A percentile compares a stretch with the other conserved stretches of the same genome.
Evolutionary conservation across 2,329 filamentous ascomycete species (phyloP).

Genomic region (Harringtonia aguacate): DNA sequence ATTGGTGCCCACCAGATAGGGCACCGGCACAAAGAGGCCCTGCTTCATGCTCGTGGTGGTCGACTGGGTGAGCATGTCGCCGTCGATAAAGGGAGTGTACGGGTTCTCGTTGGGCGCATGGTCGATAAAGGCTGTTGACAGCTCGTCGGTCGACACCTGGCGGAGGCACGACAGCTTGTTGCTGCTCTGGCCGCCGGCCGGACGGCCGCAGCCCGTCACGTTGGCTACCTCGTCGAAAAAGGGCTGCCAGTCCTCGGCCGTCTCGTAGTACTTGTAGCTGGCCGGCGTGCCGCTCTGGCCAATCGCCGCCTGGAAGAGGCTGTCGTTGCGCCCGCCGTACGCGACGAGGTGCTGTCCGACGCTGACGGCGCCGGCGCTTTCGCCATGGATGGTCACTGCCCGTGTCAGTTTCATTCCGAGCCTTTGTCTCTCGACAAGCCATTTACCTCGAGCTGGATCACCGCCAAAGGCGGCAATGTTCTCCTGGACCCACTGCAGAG

Average conservation of each 20-base stretch:
- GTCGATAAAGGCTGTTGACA: too few relatives aligned
- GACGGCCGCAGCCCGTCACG: conserved; percentile 13
- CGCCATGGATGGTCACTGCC: conserved; percentile 42
- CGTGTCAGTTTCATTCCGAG: too few relatives aligned
- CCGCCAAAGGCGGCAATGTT: conserved; percentile 40
- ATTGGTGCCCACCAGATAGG: conserved; percentile 4
- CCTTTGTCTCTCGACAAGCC: too few relatives aligned
- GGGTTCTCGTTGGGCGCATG: too few relatives aligned
- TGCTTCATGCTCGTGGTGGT: conserved; percentile 1
- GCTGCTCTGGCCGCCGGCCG: conserved; percentile 11
- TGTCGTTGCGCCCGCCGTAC: conserved; percentile 41
- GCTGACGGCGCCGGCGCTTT: conserved; percentile 40
- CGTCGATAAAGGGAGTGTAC: conserved; percentile 22
- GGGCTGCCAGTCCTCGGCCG: conserved; percentile 8
- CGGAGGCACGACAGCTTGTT: not conserved
- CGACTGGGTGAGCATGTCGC: conserved; percentile 21
- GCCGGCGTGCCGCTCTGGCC: conserved; percentile 25
- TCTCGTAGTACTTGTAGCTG: not conserved
- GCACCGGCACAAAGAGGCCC: conserved; percentile 1
- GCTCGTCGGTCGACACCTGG: too few relatives aligned
- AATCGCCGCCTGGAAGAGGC: conserved; percentile 43
- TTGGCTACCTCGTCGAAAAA: conserved; percentile 21
- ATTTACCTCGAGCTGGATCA: conserved; percentile 27
- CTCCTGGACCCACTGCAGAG: conserved; percentile 37
- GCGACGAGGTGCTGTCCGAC: conserved; percentile 40